Evolutionary conservation across 805 yeast species (phyloP), one percentile per base, ranked within the genome.

Genomic region (Starmera caribaea): DNA sequence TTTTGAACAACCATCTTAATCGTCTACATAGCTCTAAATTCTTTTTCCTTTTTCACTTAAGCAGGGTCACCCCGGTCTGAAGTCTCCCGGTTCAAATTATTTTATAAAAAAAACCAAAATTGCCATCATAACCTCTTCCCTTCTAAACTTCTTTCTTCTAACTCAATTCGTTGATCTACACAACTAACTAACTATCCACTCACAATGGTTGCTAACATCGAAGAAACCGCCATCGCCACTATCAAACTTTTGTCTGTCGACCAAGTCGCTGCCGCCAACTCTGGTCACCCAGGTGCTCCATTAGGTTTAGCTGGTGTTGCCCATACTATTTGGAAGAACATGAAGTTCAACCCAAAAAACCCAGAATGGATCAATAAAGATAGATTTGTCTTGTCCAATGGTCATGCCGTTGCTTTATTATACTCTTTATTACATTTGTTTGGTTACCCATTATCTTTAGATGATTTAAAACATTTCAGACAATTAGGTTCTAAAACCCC

Each of bases 241-340:
- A 84, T 90, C 69, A 87, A 96, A 70, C 67, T 81, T 45, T 74
- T 90, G 54, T 79, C 97, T 39, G 82, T 84, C 40, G 98, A 90
- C 63, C 79, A 84, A 49, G 94, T 86, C 46, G 72, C 81, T 44
- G 74, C 78, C 66, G 90, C 97, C 55, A 83, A 90, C 68, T 82
- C 96, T 45, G 98, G 98, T 51, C 98, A 90, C 70, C 98, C 98
- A 41, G 98, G 98, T 71, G 97, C 98, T 39, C 97, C 97, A 56
- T 79, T 90, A 76, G 97, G 97, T 48, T 71, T 90, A 66, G 97
- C 98, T 14, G 96, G 97, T 35, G 81, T 89, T 45, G 95, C 97
- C 46, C 97, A 90, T 65, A 81, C 79, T 41, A 63, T 90, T 48
- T 86, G 81, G 78, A 73, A 78, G 63, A 76, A 76, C 58, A 73